Conservation (phyloP, 345 rosid genomes). For the Melaleuca alternifolia region DNA sequence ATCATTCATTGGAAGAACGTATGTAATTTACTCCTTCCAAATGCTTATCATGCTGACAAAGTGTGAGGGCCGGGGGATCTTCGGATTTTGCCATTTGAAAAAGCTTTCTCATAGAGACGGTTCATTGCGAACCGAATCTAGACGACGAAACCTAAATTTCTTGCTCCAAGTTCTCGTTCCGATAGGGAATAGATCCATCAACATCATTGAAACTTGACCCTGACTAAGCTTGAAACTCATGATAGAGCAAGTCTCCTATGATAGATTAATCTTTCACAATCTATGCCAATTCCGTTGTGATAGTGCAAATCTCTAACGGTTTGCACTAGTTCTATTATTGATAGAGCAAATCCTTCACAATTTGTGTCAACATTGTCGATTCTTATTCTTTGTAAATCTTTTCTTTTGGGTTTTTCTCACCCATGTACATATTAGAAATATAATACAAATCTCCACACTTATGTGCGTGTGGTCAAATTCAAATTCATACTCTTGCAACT, state of each 20-base stretch:
- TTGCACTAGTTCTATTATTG: no score
- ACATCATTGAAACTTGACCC: not conserved
- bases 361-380: no score
- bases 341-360: no score
- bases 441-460: no score
- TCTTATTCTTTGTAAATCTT: no score
- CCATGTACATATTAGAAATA: no score
- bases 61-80: not conserved
- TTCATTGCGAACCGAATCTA: not conserved
- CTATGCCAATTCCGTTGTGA: no score
- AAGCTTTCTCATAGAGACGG: not conserved
- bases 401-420: no score
- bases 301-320: no score
- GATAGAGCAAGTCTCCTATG: no score
- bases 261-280: no score
- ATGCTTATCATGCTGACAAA: not conserved
- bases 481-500: not conserved
- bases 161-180: not conserved
- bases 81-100: not conserved
- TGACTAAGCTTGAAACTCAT: not conserved
- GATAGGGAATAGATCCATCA: not conserved
- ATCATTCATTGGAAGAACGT: not conserved
- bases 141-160: not conserved
- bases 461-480: no score
- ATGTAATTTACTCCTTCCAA: not conserved